Conservation (phyloP, 495 filamentous ascomycete genomes). For the Daldinia caldariorum region DNA sequence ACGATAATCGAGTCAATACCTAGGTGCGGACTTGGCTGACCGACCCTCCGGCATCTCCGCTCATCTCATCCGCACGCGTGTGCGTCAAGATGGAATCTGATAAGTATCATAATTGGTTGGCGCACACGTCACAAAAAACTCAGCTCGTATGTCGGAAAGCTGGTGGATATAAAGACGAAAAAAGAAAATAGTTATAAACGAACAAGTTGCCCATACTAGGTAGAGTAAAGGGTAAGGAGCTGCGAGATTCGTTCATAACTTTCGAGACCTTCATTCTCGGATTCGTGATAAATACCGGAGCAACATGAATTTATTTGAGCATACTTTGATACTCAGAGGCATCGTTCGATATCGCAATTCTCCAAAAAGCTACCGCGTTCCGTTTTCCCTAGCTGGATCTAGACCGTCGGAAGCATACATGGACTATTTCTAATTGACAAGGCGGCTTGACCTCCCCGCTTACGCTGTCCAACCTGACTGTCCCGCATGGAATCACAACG, state of each 20-base stretch:
- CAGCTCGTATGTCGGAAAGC: neutral
- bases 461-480: neutral
- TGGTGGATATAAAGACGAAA: neutral
- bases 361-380: neutral
- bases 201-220: neutral
- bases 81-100: neutral
- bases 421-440: neutral
- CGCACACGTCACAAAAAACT: neutral
- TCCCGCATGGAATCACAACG: neutral
- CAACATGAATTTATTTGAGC: neutral
- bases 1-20: neutral
- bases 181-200: neutral
- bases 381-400: neutral
- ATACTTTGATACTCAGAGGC: neutral
- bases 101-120: neutral
- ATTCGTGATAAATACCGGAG: neutral
- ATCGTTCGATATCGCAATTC: neutral
- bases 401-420: neutral
- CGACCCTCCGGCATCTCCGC: slow-evolving; percentile 9
- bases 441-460: neutral
- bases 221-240: no score
- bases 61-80: neutral
- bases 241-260: slow-evolving; percentile 3
- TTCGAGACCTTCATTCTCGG: neutral
- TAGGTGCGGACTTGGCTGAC: slow-evolving; percentile 6